These are phyloP conservation scores for Gracilaria gracilis DNA, from an alignment of 23 red algal genomes.

Conservation along the genomic window DNA sequence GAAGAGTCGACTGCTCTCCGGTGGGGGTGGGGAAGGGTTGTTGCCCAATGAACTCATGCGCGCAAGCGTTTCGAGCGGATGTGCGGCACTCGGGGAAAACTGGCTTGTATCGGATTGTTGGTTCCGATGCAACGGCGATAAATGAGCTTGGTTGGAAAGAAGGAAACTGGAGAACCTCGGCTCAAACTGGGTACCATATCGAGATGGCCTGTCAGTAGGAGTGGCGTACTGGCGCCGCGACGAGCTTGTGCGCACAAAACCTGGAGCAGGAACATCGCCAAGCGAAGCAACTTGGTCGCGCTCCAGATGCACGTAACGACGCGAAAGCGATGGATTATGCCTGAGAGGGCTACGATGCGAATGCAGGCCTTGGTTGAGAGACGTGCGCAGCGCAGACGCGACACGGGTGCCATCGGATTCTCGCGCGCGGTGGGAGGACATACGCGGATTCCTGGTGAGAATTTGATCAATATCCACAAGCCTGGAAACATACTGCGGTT, in stretches of 20 bases:
- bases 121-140: background rate
- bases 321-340: background rate
- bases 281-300: background rate
- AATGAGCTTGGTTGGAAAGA: background rate
- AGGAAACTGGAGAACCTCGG: background rate
- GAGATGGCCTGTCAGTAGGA: background rate
- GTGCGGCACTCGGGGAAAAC: background rate
- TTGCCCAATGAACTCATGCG: background rate
- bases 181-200: background rate
- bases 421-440: background rate
- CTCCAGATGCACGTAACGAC: slow-evolving; percentile 20
- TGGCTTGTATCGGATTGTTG: background rate
- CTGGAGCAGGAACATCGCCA: background rate
- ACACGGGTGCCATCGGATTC: background rate
- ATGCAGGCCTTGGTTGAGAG: background rate
- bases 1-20: background rate
- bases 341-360: background rate
- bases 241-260: background rate
- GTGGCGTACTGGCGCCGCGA: background rate
- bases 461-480: slow-evolving; percentile 11
- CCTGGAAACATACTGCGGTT: background rate
- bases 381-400: background rate
- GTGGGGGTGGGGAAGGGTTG: background rate
- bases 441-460: background rate
- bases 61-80: background rate